Percentiles rank a stretch among this genome's conserved stretches.
Conservation (phyloP, 345 rosid genomes). For the Microthlaspi erraticum region DNA sequence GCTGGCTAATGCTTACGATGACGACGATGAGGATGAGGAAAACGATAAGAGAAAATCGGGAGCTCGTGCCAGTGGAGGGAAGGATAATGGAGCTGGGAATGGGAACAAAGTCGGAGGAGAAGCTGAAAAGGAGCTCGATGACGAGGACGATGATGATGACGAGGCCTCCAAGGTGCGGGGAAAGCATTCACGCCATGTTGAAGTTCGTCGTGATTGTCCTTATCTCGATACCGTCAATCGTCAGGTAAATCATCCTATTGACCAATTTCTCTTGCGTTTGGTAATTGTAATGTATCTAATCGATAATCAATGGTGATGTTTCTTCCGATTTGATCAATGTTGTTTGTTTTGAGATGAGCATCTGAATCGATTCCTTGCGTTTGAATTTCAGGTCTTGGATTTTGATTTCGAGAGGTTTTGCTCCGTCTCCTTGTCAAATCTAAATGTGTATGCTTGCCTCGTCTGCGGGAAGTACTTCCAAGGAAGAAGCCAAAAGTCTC, state of each 20-base stretch:
- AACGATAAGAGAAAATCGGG: constrained; percentile 35
- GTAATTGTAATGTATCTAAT: not conserved
- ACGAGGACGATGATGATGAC: constrained; percentile 48
- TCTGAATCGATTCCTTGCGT: not conserved
- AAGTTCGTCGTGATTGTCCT: constrained; percentile 92
- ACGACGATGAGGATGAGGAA: constrained; percentile 72
- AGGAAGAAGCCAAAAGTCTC: constrained; percentile 94
- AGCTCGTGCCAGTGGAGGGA: constrained; percentile 22
- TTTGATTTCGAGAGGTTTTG: constrained; percentile 98
- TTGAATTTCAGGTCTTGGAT: constrained; percentile 72
- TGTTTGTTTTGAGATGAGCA: constrained; percentile 8
- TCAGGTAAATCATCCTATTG: constrained; percentile 59
- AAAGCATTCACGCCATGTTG: constrained; percentile 60
- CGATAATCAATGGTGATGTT: constrained; percentile 5
- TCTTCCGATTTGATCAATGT: not conserved
- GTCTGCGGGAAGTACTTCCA: constrained; percentile 97
- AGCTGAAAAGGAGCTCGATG: constrained; percentile 46
- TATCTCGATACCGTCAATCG: constrained; percentile 99
- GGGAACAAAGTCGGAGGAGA: constrained; percentile 43
- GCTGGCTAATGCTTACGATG: constrained; percentile 60
- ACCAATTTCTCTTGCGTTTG: not conserved
- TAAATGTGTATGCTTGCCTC: constrained; percentile 95
- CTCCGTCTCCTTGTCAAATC: constrained; percentile 82
- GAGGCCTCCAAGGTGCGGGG: constrained; percentile 40
- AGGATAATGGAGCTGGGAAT: constrained; percentile 24